Evolutionary conservation across 192 early-diverging fungal genomes (phyloP).

Genomic region (Phycomyces blakesleeanus): DNA sequence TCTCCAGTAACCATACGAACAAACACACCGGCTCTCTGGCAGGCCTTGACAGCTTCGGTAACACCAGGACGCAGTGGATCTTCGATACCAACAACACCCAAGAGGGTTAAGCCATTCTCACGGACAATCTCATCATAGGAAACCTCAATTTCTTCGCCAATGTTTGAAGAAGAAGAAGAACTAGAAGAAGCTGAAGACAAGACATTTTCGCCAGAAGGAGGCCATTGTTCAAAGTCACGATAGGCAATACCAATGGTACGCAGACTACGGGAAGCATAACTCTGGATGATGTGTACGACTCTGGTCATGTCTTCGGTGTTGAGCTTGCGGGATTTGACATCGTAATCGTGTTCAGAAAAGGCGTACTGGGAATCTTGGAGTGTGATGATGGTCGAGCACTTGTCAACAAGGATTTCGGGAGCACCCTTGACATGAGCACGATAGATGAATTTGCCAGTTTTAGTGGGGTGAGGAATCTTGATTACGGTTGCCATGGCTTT

Average conservation of each 20-base stretch:
- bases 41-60: conserved; percentile 82
- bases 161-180: conserved; percentile 34
- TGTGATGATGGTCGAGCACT: conserved; percentile 55
- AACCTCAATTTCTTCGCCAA: conserved; percentile 19
- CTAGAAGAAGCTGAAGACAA: no score
- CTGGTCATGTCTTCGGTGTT: conserved; percentile 28
- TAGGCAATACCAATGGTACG: conserved; percentile 90
- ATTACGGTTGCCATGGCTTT: conserved; percentile 92
- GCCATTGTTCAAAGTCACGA: conserved; percentile 72
- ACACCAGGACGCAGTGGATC: conserved; percentile 97
- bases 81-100: conserved; percentile 93
- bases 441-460: conserved; percentile 36
- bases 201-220: conserved; percentile 27
- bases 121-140: conserved; percentile 35
- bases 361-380: conserved; percentile 22
- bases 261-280: conserved; percentile 76
- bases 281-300: conserved; percentile 53
- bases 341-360: conserved; percentile 24
- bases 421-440: conserved; percentile 94
- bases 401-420: conserved; percentile 75
- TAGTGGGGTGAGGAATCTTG: conserved; percentile 47
- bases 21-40: conserved; percentile 87
- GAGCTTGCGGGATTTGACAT: conserved; percentile 35
- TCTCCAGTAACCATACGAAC: conserved; percentile 99
- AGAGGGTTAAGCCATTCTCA: conserved; percentile 58